Conservation (phyloP, 495 filamentous ascomycete genomes). For the Aspergillus hancockii region DNA sequence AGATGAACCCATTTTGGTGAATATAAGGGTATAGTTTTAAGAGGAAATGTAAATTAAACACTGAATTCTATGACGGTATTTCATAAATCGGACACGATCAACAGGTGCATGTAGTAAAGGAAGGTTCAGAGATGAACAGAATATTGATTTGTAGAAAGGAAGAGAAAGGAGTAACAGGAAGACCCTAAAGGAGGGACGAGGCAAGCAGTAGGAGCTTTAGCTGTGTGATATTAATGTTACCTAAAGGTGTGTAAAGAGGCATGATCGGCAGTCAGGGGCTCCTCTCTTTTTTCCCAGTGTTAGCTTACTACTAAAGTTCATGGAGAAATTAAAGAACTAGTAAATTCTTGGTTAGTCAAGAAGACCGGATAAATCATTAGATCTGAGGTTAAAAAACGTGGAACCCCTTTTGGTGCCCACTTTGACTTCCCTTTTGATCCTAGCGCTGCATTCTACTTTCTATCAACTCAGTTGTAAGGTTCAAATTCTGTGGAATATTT, state of each 20-base stretch:
- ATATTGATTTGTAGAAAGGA: slow-evolving; percentile 5
- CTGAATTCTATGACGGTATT: not conserved
- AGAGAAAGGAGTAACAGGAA: not conserved
- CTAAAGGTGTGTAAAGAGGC: not conserved
- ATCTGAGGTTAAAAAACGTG: slow-evolving; percentile 1
- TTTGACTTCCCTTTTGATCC: not conserved
- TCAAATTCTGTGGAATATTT: not conserved
- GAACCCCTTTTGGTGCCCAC: not conserved
- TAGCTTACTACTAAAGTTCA: not conserved
- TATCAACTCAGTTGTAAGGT: not conserved
- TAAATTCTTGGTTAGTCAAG: not conserved
- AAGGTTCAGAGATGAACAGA: not conserved
- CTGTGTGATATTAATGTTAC: not conserved
- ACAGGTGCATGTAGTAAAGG: not conserved
- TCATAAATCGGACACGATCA: not conserved
- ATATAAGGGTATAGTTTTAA: not conserved
- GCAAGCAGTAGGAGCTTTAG: not conserved
- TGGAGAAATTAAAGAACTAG: not conserved
- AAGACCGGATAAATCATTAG: no score
- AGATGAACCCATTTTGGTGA: slow-evolving; percentile 37
- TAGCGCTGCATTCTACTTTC: not conserved
- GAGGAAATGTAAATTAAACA: not conserved
- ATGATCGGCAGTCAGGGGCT: not conserved
- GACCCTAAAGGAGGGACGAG: slow-evolving; percentile 5
- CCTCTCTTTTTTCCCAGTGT: not conserved